phyloP scores from a whole-genome alignment of 495 filamentous ascomycete species.

The Annulohypoxylon nitens region DNA sequence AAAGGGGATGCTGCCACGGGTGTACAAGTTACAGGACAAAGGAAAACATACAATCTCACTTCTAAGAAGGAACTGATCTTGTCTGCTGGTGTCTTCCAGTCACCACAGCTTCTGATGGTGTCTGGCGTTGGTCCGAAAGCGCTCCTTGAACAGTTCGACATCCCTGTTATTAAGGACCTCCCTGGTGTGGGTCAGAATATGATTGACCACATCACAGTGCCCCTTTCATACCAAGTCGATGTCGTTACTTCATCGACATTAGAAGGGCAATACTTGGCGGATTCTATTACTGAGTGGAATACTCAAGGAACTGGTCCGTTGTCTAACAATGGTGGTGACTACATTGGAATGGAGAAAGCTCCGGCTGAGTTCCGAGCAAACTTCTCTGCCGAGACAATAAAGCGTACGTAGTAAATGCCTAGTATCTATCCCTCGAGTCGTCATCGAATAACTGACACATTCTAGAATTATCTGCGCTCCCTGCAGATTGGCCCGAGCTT shows the following conservation, averaged over 20 bases:
- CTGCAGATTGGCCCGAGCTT: constrained; percentile 70
- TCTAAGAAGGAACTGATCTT: constrained; percentile 62
- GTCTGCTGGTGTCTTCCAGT: constrained; percentile 60
- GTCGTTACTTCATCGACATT: constrained; percentile 40
- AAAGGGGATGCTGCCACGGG: constrained; percentile 37
- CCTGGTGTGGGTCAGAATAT: constrained; percentile 65
- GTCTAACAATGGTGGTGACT: constrained; percentile 57
- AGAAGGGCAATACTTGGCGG: constrained; percentile 16
- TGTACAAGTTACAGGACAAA: constrained; percentile 27
- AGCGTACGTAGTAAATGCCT: constrained; percentile 25
- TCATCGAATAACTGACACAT: neutral
- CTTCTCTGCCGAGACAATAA: constrained; percentile 41
- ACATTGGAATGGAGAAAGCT: constrained; percentile 66
- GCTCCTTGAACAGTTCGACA: constrained; percentile 52
- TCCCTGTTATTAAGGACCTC: constrained; percentile 58
- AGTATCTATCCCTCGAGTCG: constrained; percentile 52
- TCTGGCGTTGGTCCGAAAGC: constrained; percentile 64
- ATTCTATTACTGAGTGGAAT: constrained; percentile 34
- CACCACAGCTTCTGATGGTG: constrained; percentile 67
- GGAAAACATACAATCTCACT: constrained; percentile 31
- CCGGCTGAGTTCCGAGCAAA: constrained; percentile 41
- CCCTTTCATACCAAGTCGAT: constrained; percentile 46
- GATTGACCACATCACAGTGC: constrained; percentile 58
- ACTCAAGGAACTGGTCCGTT: constrained; percentile 51
- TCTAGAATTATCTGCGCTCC: constrained; percentile 13